Percentiles rank a stretch among this genome's conserved stretches.
Conservation (phyloP, 2,329 filamentous ascomycete species). For the Acrodontium crateriforme region DNA sequence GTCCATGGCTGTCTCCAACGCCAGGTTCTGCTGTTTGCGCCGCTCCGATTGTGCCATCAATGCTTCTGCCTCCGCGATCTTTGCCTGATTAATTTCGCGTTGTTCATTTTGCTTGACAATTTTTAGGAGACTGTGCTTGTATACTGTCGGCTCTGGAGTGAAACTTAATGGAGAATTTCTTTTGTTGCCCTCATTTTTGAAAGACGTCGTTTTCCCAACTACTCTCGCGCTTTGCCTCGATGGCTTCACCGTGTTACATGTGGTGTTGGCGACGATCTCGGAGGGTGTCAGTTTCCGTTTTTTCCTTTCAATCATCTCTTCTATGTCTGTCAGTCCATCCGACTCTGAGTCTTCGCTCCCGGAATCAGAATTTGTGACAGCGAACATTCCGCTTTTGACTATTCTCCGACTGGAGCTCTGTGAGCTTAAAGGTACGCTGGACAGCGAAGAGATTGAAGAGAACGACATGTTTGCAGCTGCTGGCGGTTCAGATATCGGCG, state of each 20-base stretch:
- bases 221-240: slow-evolving; percentile 3
- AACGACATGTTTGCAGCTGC: slow-evolving; percentile 7
- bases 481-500: slow-evolving; percentile 1
- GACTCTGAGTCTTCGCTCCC: slow-evolving; percentile 15
- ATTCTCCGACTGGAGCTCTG: slow-evolving; percentile 35
- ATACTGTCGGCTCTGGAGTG: slow-evolving; percentile 11
- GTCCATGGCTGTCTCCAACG: slow-evolving; percentile 6
- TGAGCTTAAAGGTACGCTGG: slow-evolving; percentile 16
- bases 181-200: slow-evolving; percentile 3
- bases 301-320: slow-evolving; percentile 17
- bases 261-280: neutral
- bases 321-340: slow-evolving; percentile 20
- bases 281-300: slow-evolving; percentile 15
- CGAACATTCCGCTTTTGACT: slow-evolving; percentile 36
- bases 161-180: slow-evolving; percentile 2
- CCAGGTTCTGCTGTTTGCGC: slow-evolving; percentile 5
- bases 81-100: slow-evolving; percentile 10
- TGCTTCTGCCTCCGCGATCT: slow-evolving; percentile 14
- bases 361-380: slow-evolving; percentile 34
- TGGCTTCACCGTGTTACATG: slow-evolving; percentile 1
- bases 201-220: slow-evolving; percentile 1
- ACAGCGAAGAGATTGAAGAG: slow-evolving; percentile 19
- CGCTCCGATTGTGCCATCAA: slow-evolving; percentile 3
- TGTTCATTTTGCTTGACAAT: slow-evolving; percentile 15
- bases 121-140: slow-evolving; percentile 17